A percentile compares a stretch with the other conserved stretches of the same genome.
Conservation (phyloP, 495 filamentous ascomycete genomes). For the Oleoguttula mirabilis region DNA sequence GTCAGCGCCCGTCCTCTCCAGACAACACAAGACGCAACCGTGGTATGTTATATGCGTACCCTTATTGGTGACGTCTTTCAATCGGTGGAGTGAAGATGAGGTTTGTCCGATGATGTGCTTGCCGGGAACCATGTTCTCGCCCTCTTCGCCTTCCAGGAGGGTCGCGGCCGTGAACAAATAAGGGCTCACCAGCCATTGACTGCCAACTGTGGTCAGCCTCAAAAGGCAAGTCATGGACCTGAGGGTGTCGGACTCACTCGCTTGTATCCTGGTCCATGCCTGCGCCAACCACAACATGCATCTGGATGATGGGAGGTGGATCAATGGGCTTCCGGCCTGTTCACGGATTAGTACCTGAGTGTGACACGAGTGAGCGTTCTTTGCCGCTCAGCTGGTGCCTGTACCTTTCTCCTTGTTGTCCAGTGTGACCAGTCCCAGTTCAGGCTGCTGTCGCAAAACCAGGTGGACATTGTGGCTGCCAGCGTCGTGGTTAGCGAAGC, state of each 20-base stretch:
- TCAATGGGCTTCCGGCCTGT: slow-evolving; percentile 92
- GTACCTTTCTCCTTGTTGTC: slow-evolving; percentile 30
- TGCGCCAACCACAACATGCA: too few species aligned
- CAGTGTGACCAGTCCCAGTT: slow-evolving; percentile 23
- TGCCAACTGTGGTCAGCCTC: too few species aligned
- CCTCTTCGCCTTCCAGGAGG: slow-evolving; percentile 48
- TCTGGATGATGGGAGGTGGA: slow-evolving; percentile 83
- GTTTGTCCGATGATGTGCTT: slow-evolving; percentile 64
- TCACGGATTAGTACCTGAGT: too few species aligned
- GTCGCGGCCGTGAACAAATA: slow-evolving; percentile 74
- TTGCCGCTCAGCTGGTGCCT: neutral
- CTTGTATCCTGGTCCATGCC: too few species aligned
- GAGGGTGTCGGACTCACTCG: too few species aligned
- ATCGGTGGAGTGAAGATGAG: slow-evolving; percentile 81
- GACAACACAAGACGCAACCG: too few species aligned
- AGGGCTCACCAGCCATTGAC: slow-evolving; percentile 42
- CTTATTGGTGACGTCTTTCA: slow-evolving; percentile 82
- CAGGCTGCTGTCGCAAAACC: slow-evolving; percentile 27
- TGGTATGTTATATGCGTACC: slow-evolving; percentile 38
- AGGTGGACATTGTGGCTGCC: slow-evolving; percentile 21
- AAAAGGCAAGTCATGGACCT: too few species aligned
- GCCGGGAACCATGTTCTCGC: slow-evolving; percentile 38
- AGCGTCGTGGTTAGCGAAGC: too few species aligned
- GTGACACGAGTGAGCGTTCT: too few species aligned
- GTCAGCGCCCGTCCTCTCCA: neutral